Percentiles rank a stretch among this genome's conserved stretches.
Evolutionary conservation across 163 green algal genomes (phyloP).

Genomic region (Chlorella variabilis): DNA sequence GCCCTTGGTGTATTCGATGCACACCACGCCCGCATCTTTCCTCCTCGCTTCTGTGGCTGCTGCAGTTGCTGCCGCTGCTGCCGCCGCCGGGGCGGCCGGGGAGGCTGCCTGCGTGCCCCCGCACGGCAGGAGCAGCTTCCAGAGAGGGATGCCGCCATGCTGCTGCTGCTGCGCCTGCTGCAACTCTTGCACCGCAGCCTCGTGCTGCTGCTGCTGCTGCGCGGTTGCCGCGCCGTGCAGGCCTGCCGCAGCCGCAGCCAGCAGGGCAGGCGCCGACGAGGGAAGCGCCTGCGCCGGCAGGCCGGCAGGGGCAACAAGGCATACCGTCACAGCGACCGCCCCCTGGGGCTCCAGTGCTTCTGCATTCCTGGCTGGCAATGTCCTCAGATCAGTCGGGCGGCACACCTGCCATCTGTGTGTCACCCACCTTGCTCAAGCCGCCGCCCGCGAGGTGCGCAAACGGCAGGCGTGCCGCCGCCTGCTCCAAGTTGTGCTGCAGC

Average conservation of each 20-base stretch:
- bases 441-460: background rate
- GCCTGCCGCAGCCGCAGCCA: background rate
- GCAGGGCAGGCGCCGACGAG: background rate
- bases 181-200: background rate
- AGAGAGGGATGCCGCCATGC: background rate
- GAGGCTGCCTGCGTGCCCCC: background rate
- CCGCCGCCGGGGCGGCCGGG: background rate
- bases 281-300: conserved; percentile 13
- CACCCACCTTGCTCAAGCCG: background rate
- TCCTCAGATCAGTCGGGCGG: no score
- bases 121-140: background rate
- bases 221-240: background rate
- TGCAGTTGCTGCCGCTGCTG: background rate
- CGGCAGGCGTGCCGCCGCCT: conserved; percentile 12
- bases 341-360: no score
- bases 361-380: no score
- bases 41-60: background rate
- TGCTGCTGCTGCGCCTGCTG: background rate
- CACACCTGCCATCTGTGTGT: no score
- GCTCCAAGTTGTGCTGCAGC: conserved; percentile 19
- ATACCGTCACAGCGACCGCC: no score
- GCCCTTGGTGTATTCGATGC: conserved; percentile 53
- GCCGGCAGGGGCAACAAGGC: no score
- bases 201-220: background rate
- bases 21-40: conserved; percentile 27